Base-by-base conservation (phyloP, 768 basidiomycete species). In the Tremella yokohamensis region DNA sequence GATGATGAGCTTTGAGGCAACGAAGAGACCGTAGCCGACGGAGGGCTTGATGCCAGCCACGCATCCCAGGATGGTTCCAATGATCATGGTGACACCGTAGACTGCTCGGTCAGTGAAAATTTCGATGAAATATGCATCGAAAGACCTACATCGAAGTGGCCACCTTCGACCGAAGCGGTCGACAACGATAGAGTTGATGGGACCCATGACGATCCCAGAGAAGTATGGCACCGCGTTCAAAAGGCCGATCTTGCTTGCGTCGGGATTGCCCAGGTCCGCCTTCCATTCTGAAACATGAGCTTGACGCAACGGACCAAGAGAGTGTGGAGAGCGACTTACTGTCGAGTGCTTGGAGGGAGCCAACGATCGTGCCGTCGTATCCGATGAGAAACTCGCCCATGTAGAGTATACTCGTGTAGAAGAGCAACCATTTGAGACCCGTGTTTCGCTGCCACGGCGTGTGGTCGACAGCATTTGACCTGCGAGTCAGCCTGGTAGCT, bases 301-400 rank as follows among this genome's bases (percentile, higher is more conserved):
- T 34, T 11, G 29, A 4, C 4, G 11, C 29, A 11, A 34, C 29
- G 29, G 29, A 34, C 11, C n/a, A 40, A 40, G n/a, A 45, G 42
- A 16, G 22, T 55, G 11, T 4, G 29, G 11, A 34, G 29, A n/a
- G 16, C 0, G 11, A 34, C 56, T 51, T 24, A 57, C 56, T 40
- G 13, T 39, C 38, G 9, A 57, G 20, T 2, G 56, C 56, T 40
- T 25, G 20, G 7, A 57, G n/a, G 34, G 25, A 26, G 20, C 56
- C 56, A 13, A 51, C 40, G 49, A 57, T 57, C 12, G 56, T 57
- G 2, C 56, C 56, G 22, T 57, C 56, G 22, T 57, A 57, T 16
- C 56, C 56, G 24, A 37, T 25, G 20, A 57, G 48, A 15, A 57
- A 57, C 38, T 57, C 48, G 2, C 56, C 49, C n/a, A 49, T 29